Evolutionary conservation across 2,329 filamentous ascomycete species (phyloP), one percentile per base, ranked within the genome.

Genomic region (Blastomyces parvus): DNA sequence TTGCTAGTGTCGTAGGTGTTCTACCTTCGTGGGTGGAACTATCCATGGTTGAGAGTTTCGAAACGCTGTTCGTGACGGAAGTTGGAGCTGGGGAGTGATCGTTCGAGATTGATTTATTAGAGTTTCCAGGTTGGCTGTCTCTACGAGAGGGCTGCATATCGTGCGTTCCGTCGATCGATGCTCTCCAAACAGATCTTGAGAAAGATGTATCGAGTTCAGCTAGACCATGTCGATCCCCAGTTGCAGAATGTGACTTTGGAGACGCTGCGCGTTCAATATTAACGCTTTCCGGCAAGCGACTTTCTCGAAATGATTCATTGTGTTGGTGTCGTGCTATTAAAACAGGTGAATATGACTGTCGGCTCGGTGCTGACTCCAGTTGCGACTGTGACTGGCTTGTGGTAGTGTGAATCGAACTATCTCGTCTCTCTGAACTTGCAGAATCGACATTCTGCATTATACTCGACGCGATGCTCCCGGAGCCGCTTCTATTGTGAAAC

Each of bases 271-370:
- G 65, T 36, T 71, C 72, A 58, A 59, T 48, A 22, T 25, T 33
- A 67, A 70, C 2, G 66, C 63, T 53, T 60, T 68, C 59, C 73
- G 70, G 60, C 66, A 69, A 17, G 61, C 44, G 62, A 3, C 67
- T 69, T 58, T 76, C 75, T 30, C 70, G 67, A n/a, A 64, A 61
- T 42, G 67, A 50, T n/a, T 65, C 69, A 46, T 67, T 59, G 40
- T 27, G 70, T 57, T 70, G 64, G 6, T 68, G 62, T 59, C 74
- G 76, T 22, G 69, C 67, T 42, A 72, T 69, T 50, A 75, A 59
- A 13, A 72, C 67, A 13, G 76, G 74, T 14, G 76, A 77, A 63
- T 74, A 68, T 6, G 74, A 68, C 6, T 68, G 64, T 27, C 69
- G 67, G 52, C 44, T 53, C 11, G 70, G 69, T 60, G 65, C 71